Evolutionary conservation across 495 filamentous ascomycete species (phyloP).

Genomic region (Thermothielavioides terrestris): DNA sequence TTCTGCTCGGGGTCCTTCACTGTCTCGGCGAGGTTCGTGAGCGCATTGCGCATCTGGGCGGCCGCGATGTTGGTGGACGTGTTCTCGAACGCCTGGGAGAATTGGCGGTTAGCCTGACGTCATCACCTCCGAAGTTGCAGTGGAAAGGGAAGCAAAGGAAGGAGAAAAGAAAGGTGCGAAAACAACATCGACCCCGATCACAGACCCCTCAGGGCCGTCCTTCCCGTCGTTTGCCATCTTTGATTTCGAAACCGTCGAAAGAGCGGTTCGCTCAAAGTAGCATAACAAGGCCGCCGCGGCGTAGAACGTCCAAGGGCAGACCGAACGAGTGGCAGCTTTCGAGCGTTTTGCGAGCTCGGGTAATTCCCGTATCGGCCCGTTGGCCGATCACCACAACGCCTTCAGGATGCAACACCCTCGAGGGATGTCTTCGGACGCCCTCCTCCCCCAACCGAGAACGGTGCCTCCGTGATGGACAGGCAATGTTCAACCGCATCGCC

Average conservation of each 20-base stretch:
- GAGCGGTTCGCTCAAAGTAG: neutral
- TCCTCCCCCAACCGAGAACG: neutral
- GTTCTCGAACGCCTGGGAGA: conserved; percentile 87
- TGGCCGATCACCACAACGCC: neutral
- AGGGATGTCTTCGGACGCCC: neutral
- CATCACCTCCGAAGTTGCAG: neutral
- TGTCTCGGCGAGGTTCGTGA: conserved; percentile 85
- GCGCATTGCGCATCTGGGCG: conserved; percentile 95
- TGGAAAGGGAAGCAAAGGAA: no score
- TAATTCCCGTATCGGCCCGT: neutral
- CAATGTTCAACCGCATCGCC: conserved; percentile 3
- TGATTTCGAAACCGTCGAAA: neutral
- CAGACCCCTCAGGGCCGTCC: neutral
- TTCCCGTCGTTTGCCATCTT: neutral
- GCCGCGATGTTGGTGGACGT: conserved; percentile 96
- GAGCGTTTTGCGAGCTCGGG: neutral
- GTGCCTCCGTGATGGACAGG: neutral
- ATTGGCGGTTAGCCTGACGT: conserved; percentile 11
- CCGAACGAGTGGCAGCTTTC: no score
- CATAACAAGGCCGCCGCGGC: no score
- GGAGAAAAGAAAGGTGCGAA: neutral
- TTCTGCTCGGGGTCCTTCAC: conserved; percentile 75
- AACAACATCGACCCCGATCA: conserved; percentile 2
- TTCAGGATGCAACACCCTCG: neutral
- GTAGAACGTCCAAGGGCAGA: no score